Evolutionary conservation across 1,139 yeast genomes (phyloP), one percentile per base, ranked within the genome.

Genomic region (Suhomyces ambrosiae): DNA sequence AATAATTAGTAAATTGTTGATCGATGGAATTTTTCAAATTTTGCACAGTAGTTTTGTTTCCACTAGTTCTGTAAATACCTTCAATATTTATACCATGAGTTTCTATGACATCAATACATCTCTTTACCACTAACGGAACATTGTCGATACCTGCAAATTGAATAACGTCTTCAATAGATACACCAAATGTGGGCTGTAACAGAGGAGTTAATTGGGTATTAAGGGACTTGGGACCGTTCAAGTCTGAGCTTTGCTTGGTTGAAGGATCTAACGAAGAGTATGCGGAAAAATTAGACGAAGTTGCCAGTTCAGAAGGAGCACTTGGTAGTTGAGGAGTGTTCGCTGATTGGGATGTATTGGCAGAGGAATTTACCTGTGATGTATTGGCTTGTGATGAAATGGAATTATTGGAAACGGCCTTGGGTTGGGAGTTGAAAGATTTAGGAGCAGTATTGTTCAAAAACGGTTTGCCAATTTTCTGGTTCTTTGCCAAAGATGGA

Each of bases 61-160:
- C 96, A 42, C 86, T 80, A 30, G 89, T 81, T 37, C 97, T 72
- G 58, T 92, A 92, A 23, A 92, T 82, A 0, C 97, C 97, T 57
- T 89, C 97, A 29, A 86, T 71, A 37, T 86, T 83, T 30, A 86
- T 61, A 1, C 98, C 98, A 58, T 84, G 81, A 26, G 74, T 73
- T 58, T 92, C 97, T 30, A 92, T 80, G 7, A 90, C 84, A 47
- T 84, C 85, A 37, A 90, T 85, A 68, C 97, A 90, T 54, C 84
- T 87, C 48, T 84, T 82, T 7, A 90, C 97, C 33, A 90, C 76
- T n/a, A 86, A 74, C 1, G 98, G 97, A 3, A 90, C 96, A 60
- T 87, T 83, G 48, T 87, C 95, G 37, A 88, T 65, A 3, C 77
- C 96, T 44, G 95, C 96, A 50, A 76, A 80, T 45, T 82, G 84